These are phyloP conservation scores for Sclerotinia minor DNA, from an alignment of 2,329 filamentous ascomycete genomes.

Conservation along the genomic window DNA sequence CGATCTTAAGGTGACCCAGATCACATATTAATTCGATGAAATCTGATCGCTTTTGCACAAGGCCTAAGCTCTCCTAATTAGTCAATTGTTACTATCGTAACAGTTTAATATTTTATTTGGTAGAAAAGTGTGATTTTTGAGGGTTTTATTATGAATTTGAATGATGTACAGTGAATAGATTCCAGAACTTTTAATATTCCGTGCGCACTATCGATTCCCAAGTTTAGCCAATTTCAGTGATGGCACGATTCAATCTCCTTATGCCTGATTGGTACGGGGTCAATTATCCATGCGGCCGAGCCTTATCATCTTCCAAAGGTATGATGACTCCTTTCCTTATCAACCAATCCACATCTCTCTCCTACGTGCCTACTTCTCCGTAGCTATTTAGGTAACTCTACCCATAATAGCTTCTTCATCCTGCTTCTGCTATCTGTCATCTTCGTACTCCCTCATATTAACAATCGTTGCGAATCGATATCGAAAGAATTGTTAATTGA, in stretches of 20 bases:
- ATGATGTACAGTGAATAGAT: too few species aligned
- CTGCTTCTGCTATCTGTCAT: background rate
- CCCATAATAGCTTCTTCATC: background rate
- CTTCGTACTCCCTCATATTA: slow-evolving; percentile 6
- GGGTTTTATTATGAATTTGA: too few species aligned
- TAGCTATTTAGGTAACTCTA: background rate
- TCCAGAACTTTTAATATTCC: too few species aligned
- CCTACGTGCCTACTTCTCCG: background rate
- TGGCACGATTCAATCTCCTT: slow-evolving; percentile 4
- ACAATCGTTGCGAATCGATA: background rate
- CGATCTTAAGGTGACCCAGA: too few species aligned
- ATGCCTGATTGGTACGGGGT: background rate
- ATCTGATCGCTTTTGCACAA: too few species aligned
- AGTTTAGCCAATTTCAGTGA: slow-evolving; percentile 1
- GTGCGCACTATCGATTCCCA: too few species aligned
- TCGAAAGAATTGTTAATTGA: background rate
- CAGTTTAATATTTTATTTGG: too few species aligned
- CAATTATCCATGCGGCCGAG: background rate
- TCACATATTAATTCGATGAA: too few species aligned
- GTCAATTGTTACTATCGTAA: too few species aligned
- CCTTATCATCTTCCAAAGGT: slow-evolving; percentile 8
- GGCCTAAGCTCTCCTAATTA: too few species aligned
- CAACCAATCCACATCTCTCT: background rate
- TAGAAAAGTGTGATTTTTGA: too few species aligned
- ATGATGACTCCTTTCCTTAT: background rate